Evolutionary conservation across 495 filamentous ascomycete species (phyloP), one percentile per base, ranked within the genome.

Genomic region (Jackrogersella minutella): DNA sequence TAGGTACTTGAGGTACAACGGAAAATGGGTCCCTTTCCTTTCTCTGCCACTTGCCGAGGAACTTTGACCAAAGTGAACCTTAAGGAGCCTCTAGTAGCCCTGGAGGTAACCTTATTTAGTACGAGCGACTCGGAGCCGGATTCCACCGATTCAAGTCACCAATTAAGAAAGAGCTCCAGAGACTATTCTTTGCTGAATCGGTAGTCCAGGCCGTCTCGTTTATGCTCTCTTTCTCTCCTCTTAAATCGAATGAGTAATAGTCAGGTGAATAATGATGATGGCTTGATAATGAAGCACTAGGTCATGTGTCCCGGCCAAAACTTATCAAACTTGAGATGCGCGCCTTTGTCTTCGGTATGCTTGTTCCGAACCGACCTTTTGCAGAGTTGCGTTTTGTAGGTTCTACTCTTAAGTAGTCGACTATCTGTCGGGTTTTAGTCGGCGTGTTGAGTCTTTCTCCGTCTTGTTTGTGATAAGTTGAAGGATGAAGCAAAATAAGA

Each of bases 191-290:
- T 57, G 43, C 14, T 43, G 54, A 47, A 21, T 57, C 22, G 36
- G 16, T 16, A 56, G 50, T 66, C 33, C 26, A 62, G 30, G 49
- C 37, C 52, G 33, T 55, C 37, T 44, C 24, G 26, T 55, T 24
- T 53, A 14, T 51, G 10, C 41, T 46, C 40, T 58, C 66, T 69
- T 69, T 52, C 41, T 60, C 49, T 39, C 19, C 37, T 57, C 40
- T 24, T 8, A 17, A 46, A 53, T 61, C 61, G 57, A 49, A 64
- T 69, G 66, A 58, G 66, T 64, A 61, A 56, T 57, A 51, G 50
- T 69, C 66, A 69, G 66, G 66, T 69, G 66, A 64, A 55, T 57
- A 64, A 69, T 39, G 61, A 69, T 64, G 56, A 64, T 69, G 66
- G 66, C 34, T 69, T 69, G 66, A 69, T 69, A 69, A 69, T 69